phyloP scores from a whole-genome alignment of 495 filamentous ascomycete genomes.

The Mytilinidion resinicola region DNA sequence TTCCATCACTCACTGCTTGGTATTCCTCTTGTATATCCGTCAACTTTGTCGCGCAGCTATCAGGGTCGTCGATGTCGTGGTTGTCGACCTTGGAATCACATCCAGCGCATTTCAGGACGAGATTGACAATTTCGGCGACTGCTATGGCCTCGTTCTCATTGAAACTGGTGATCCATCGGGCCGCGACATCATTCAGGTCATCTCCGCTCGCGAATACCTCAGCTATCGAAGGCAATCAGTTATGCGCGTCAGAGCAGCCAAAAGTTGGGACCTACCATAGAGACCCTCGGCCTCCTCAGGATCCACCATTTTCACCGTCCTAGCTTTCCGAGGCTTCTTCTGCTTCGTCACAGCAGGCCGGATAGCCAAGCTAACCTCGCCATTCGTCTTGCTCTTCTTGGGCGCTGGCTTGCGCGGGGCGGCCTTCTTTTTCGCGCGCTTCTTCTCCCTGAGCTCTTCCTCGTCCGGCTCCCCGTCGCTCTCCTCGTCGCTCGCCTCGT shows the following conservation, averaged over 20 bases:
- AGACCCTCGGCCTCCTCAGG: constrained; percentile 58
- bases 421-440: constrained; percentile 43
- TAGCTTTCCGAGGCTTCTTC: constrained; percentile 32
- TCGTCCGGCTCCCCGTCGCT: constrained; percentile 55
- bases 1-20: constrained; percentile 48
- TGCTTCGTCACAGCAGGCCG: constrained; percentile 42
- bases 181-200: constrained; percentile 65
- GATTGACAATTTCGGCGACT: constrained; percentile 80
- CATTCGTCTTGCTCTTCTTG: constrained; percentile 56
- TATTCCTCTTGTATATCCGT: constrained; percentile 76
- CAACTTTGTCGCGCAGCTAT: constrained; percentile 64
- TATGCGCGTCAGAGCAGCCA: not conserved
- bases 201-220: constrained; percentile 73
- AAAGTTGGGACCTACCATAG: constrained; percentile 55
- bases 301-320: constrained; percentile 26
- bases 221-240: constrained; percentile 44
- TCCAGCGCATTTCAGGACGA: constrained; percentile 76
- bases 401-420: constrained; percentile 50
- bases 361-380: constrained; percentile 32
- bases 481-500: constrained; percentile 48
- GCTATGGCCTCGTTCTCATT: constrained; percentile 58
- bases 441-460: constrained; percentile 57
- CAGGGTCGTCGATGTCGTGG: constrained; percentile 79
- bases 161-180: constrained; percentile 72
- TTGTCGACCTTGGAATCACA: constrained; percentile 65